Percentiles rank a stretch among this genome's conserved stretches.
These are phyloP conservation scores for Meripilus lineatus DNA, from an alignment of 1,284 basidiomycete species.

Conservation along the genomic window DNA sequence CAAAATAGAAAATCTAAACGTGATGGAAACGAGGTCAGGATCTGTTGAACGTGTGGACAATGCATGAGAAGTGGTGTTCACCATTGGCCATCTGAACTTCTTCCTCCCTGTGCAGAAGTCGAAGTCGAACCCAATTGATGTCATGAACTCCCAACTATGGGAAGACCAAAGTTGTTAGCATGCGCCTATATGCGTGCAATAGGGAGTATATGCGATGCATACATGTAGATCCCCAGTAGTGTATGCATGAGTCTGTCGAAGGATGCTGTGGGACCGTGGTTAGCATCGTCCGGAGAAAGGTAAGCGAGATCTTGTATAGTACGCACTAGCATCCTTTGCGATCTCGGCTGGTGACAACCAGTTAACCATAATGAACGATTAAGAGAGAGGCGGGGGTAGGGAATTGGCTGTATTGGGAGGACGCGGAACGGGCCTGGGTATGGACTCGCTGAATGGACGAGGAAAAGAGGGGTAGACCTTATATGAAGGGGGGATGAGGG, in stretches of 20 bases:
- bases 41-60: background rate
- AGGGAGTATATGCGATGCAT: constrained; percentile 10
- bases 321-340: constrained; percentile 44
- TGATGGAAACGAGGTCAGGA: no score
- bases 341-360: constrained; percentile 50
- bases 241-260: constrained; percentile 66
- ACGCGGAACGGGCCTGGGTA: constrained; percentile 2
- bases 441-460: constrained; percentile 1
- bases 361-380: constrained; percentile 20
- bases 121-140: constrained; percentile 71
- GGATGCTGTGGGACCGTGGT: constrained; percentile 34
- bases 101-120: constrained; percentile 55
- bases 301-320: background rate
- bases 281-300: background rate
- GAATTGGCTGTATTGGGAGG: no score
- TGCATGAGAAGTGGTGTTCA: constrained; percentile 7
- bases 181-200: constrained; percentile 2
- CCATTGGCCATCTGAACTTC: constrained; percentile 44
- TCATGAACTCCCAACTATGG: constrained; percentile 39
- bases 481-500: background rate
- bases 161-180: constrained; percentile 5
- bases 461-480: background rate
- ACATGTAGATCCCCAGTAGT: constrained; percentile 66
- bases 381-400: background rate
- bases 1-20: constrained; percentile 65